Conservation (phyloP, 306 rosid genomes). For the Vigna angularis region DNA sequence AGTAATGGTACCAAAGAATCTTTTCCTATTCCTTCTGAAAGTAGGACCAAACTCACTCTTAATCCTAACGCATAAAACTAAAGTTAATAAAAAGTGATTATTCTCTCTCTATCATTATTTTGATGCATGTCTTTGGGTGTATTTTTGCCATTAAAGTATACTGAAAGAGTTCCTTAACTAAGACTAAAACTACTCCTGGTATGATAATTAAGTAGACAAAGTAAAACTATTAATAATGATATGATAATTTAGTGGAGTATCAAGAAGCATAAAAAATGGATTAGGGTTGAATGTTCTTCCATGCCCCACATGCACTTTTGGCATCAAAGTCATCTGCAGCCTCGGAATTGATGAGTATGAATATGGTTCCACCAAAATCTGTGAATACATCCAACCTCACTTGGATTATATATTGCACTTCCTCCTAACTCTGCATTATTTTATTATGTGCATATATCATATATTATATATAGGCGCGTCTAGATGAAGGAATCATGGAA, state of each 20-base stretch:
- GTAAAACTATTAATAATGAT: background rate
- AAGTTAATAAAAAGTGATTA: background rate
- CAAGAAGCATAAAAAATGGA: slow-evolving; percentile 35
- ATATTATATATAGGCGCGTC: slow-evolving; percentile 31
- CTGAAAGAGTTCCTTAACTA: slow-evolving; percentile 8
- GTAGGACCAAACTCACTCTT: too few relatives aligned
- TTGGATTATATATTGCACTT: slow-evolving; percentile 11
- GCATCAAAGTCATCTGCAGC: slow-evolving; percentile 46
- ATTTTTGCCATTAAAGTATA: background rate
- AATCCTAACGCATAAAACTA: background rate
- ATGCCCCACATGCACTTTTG: slow-evolving; percentile 52
- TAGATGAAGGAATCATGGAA: slow-evolving; percentile 41
- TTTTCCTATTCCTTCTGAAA: too few relatives aligned
- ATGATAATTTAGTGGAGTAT: slow-evolving; percentile 21
- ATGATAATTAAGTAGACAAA: background rate
- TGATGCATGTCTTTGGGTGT: background rate
- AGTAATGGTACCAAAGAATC: too few relatives aligned
- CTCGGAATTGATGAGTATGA: slow-evolving; percentile 24
- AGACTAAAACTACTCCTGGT: background rate
- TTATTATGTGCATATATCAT: background rate
- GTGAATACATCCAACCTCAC: background rate
- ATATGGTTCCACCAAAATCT: slow-evolving; percentile 29
- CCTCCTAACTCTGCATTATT: slow-evolving; percentile 21
- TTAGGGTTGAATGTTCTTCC: slow-evolving; percentile 34
- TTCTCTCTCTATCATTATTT: background rate